Conservation (phyloP, 75 land plant genomes). For the Isoetes taiwanensis region DNA sequence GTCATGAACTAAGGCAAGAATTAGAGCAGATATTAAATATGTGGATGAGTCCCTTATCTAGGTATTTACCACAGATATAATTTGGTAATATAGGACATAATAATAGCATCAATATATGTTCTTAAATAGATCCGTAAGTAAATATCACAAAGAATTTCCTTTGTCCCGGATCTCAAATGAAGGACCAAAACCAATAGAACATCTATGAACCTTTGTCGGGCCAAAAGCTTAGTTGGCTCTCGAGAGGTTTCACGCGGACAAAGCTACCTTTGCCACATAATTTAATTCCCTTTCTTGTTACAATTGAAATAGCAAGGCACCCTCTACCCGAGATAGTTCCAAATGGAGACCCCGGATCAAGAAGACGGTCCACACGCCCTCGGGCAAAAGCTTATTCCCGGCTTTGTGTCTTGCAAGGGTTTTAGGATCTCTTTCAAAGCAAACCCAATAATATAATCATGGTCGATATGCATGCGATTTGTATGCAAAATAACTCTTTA, state of each 20-base stretch:
- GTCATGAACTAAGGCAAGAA: too few species aligned
- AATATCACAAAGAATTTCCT: background rate
- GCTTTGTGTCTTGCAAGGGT: background rate
- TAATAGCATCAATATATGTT: too few species aligned
- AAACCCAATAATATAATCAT: too few species aligned
- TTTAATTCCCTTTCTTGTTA: too few species aligned
- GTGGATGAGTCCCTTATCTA: background rate
- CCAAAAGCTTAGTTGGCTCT: background rate
- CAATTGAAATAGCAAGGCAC: background rate
- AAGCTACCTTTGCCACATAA: background rate
- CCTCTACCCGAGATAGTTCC: background rate
- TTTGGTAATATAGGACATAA: too few species aligned
- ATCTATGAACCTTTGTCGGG: background rate
- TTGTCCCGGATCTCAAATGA: background rate
- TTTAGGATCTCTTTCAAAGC: background rate
- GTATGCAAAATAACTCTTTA: too few species aligned
- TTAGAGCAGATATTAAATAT: too few species aligned
- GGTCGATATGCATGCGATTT: too few species aligned
- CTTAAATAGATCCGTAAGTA: too few species aligned
- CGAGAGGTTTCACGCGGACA: background rate
- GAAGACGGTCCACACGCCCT: background rate
- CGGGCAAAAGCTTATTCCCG: background rate
- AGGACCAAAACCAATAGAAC: background rate
- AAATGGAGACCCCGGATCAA: conserved; percentile 1
- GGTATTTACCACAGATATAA: too few species aligned